Conservation (phyloP, 78 protist genomes). For the Dictyostelium discoideum region dicty_2.7 NC_007091.3:3310501-3311000, state of each 20-base stretch:
- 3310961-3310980: slow-evolving; percentile 31
- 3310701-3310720: slow-evolving; percentile 1
- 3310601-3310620: not conserved
- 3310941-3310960: slow-evolving; percentile 33
- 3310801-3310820: slow-evolving; percentile 53
- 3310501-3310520: not conserved
- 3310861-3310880: not conserved
- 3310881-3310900: not conserved
- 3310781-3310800: slow-evolving; percentile 10
- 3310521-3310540: not conserved
- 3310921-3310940: slow-evolving; percentile 34
- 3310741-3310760: slow-evolving; percentile 38
- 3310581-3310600: slow-evolving; percentile 10
- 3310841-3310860: not conserved
- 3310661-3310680: not conserved
- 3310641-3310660: not conserved
- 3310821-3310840: slow-evolving; percentile 1
- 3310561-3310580: slow-evolving; percentile 52
- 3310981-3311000: not conserved
- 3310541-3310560: slow-evolving; percentile 28
- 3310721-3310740: slow-evolving; percentile 45
- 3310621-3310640: not conserved
- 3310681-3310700: not conserved
- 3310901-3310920: not conserved
- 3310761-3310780: slow-evolving; percentile 78